Conservation (phyloP, 2,329 filamentous ascomycete genomes). For the Aspergillus phoenicis region DNA sequence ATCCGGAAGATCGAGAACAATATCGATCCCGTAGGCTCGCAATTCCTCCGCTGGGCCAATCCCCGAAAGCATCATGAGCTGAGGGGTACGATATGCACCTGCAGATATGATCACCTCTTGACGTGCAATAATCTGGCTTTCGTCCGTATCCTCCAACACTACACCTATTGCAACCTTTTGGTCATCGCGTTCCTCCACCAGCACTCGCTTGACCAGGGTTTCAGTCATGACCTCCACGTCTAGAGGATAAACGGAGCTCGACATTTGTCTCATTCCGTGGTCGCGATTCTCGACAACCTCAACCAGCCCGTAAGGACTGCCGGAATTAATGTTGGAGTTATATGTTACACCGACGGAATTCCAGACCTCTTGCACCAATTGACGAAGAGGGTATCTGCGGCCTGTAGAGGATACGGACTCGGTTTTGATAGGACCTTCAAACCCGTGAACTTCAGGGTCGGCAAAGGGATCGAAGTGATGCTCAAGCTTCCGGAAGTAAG, state of each 20-base stretch:
- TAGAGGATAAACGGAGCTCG: constrained; percentile 13
- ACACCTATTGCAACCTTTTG: constrained; percentile 4
- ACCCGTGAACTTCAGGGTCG: constrained; percentile 10
- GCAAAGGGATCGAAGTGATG: background rate
- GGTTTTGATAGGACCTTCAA: constrained; percentile 28
- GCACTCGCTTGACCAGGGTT: constrained; percentile 11
- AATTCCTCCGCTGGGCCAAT: constrained; percentile 31
- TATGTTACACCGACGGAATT: background rate
- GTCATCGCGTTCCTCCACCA: background rate
- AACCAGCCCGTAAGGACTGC: constrained; percentile 14
- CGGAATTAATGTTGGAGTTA: constrained; percentile 12
- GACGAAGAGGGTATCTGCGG: constrained; percentile 18
- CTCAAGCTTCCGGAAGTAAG: constrained; percentile 23
- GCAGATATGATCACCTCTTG: constrained; percentile 49
- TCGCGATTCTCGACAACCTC: constrained; percentile 15
- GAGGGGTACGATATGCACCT: constrained; percentile 47
- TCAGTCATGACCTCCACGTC: constrained; percentile 10
- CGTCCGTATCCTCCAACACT: background rate
- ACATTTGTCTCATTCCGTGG: constrained; percentile 10
- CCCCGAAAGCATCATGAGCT: constrained; percentile 38
- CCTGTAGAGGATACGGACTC: constrained; percentile 12
- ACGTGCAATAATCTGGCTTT: constrained; percentile 22
- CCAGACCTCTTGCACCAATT: constrained; percentile 12
- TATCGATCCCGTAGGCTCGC: constrained; percentile 31
- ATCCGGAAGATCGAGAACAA: constrained; percentile 12